Evolutionary conservation across 495 filamentous ascomycete genomes (phyloP).

Genomic region (Penicillium verhagenii): DNA sequence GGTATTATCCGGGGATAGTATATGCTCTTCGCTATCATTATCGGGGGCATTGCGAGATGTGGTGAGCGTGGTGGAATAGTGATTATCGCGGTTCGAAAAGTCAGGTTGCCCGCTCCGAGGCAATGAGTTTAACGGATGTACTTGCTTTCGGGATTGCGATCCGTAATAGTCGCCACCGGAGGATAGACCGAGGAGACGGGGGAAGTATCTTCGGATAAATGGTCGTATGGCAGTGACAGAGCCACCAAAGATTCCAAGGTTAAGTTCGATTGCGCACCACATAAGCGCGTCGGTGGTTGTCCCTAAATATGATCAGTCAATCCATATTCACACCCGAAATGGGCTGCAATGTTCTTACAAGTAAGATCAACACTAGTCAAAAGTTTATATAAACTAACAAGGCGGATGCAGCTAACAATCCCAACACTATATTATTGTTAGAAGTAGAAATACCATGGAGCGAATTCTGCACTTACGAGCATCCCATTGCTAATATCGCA

Average conservation of each 20-base stretch:
- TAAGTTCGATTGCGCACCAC: constrained; percentile 37
- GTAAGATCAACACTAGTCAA: constrained; percentile 26
- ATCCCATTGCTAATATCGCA: constrained; percentile 28
- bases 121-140: constrained; percentile 25
- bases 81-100: constrained; percentile 16
- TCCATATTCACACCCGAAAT: neutral
- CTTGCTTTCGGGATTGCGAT: constrained; percentile 24
- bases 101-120: constrained; percentile 21
- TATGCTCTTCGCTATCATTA: constrained; percentile 31
- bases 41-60: constrained; percentile 11
- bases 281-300: constrained; percentile 26
- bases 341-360: constrained; percentile 16
- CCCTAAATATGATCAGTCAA: constrained; percentile 17
- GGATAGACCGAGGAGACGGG: constrained; percentile 32
- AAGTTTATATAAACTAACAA: constrained; percentile 23
- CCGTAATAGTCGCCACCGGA: constrained; percentile 10
- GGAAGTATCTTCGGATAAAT: constrained; percentile 34
- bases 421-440: constrained; percentile 22
- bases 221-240: constrained; percentile 36
- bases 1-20: constrained; percentile 10
- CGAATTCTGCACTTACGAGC: constrained; percentile 24
- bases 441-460: neutral
- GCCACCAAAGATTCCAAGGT: constrained; percentile 35
- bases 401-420: constrained; percentile 36
- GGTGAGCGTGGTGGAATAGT: constrained; percentile 21